Percentiles rank a stretch among this genome's conserved stretches.
These are phyloP conservation scores for Phialocephala sp. DNA, from an alignment of 2,329 filamentous ascomycete genomes.

Conservation along the genomic window DNA sequence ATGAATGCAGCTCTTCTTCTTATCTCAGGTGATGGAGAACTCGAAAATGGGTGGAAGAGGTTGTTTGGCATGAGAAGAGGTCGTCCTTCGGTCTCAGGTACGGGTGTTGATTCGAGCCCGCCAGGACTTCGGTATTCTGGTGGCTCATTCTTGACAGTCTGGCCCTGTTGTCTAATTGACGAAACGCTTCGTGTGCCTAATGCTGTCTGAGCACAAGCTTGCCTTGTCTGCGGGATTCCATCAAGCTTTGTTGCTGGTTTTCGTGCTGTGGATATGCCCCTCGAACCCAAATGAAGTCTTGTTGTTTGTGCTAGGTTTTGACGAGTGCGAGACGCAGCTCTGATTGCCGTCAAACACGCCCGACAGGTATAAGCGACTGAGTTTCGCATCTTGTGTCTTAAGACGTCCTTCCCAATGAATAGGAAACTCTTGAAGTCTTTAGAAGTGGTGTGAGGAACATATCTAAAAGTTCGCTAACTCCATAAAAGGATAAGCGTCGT, in stretches of 20 bases:
- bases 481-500: background rate
- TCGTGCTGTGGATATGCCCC: constrained; percentile 35
- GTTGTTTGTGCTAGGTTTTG: constrained; percentile 23
- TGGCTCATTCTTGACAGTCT: constrained; percentile 37
- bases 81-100: constrained; percentile 34
- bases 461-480: background rate
- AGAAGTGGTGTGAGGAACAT: constrained; percentile 1
- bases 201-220: constrained; percentile 18
- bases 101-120: constrained; percentile 32
- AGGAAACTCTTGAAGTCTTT: constrained; percentile 5
- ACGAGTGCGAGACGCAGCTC: constrained; percentile 28
- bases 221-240: constrained; percentile 23
- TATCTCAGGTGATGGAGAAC: constrained; percentile 88
- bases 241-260: constrained; percentile 28
- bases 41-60: constrained; percentile 90
- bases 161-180: constrained; percentile 33
- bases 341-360: constrained; percentile 41
- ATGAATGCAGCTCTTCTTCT: constrained; percentile 88
- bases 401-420: background rate
- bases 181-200: constrained; percentile 34
- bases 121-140: constrained; percentile 33
- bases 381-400: constrained; percentile 33
- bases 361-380: constrained; percentile 41
- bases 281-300: constrained; percentile 28
- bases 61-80: constrained; percentile 63